Conservation (phyloP, 1,284 basidiomycete species). For the Melanopsichium pennsylvanicum region DNA sequence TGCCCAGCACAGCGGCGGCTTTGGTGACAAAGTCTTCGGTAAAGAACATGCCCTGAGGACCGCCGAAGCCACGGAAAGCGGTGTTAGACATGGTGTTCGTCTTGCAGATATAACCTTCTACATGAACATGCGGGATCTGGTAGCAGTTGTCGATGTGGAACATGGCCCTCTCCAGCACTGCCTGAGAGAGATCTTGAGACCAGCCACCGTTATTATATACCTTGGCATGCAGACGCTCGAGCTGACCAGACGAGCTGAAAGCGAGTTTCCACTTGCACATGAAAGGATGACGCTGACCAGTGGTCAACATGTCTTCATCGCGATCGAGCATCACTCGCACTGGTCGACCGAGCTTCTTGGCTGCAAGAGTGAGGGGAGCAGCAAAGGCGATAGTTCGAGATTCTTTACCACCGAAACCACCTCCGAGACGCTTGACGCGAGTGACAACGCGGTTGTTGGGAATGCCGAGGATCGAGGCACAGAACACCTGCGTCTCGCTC, state of each 20-base stretch:
- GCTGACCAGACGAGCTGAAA: conserved; percentile 61
- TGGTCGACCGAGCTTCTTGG: conserved; percentile 61
- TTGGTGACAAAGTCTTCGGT: conserved; percentile 63
- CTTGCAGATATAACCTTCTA: conserved; percentile 63
- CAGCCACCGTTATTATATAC: conserved; percentile 67
- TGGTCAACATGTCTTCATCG: conserved; percentile 65
- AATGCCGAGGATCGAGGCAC: conserved; percentile 63
- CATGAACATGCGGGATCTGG: conserved; percentile 59
- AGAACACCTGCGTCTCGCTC: conserved; percentile 65
- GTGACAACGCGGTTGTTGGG: conserved; percentile 64
- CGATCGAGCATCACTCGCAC: conserved; percentile 66
- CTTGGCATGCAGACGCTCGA: conserved; percentile 61
- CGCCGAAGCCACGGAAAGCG: conserved; percentile 66
- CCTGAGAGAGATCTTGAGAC: conserved; percentile 64
- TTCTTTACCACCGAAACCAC: conserved; percentile 67
- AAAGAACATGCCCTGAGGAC: conserved; percentile 66
- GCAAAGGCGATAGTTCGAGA: conserved; percentile 49
- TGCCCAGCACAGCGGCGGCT: conserved; percentile 61
- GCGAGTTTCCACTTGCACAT: conserved; percentile 64
- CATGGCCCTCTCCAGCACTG: conserved; percentile 66
- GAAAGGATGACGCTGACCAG: conserved; percentile 67
- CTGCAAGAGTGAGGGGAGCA: conserved; percentile 59
- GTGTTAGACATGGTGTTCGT: conserved; percentile 67
- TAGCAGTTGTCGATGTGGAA: conserved; percentile 65
- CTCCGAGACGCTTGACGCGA: conserved; percentile 64